Percentiles rank a stretch among this genome's conserved stretches.
Evolutionary conservation across 2,329 filamentous ascomycete genomes (phyloP).

Genomic region (Neofusicoccum cordaticola): DNA sequence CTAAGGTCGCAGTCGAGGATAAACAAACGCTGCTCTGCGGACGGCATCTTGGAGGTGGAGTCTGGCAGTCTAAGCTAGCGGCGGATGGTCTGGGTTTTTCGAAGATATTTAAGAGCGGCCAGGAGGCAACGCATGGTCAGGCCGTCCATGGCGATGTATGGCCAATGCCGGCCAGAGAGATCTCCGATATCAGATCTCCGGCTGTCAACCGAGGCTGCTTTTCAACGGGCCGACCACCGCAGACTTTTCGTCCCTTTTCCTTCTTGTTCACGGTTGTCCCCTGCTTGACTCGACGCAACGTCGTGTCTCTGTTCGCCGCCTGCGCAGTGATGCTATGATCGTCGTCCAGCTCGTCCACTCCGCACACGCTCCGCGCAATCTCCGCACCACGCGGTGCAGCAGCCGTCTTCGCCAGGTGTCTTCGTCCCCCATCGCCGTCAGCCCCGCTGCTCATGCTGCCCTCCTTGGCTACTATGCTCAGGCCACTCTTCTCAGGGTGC

Average conservation of each 20-base stretch:
- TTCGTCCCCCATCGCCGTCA: too few relatives aligned
- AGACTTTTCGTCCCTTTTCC: background rate
- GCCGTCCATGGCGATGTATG: background rate
- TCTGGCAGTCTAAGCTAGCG: background rate
- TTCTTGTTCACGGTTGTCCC: background rate
- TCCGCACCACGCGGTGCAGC: background rate
- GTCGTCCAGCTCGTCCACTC: background rate
- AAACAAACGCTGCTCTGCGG: conserved; percentile 1
- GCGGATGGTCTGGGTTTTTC: background rate
- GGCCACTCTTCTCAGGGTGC: too few relatives aligned
- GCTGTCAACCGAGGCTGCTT: background rate
- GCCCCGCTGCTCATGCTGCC: too few relatives aligned
- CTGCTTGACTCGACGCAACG: background rate
- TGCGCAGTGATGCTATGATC: conserved; percentile 3
- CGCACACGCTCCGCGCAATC: background rate
- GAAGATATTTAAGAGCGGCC: background rate
- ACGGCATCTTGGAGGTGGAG: background rate
- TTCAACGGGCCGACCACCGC: background rate
- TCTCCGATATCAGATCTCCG: conserved; percentile 8
- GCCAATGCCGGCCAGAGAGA: background rate
- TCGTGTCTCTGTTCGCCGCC: background rate
- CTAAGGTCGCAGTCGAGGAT: conserved; percentile 20
- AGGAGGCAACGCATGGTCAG: background rate
- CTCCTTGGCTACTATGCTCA: too few relatives aligned
- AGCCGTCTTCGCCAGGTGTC: too few relatives aligned